Evolutionary conservation across 805 yeast species (phyloP).

Genomic region (Wickerhamiella siamensis): DNA sequence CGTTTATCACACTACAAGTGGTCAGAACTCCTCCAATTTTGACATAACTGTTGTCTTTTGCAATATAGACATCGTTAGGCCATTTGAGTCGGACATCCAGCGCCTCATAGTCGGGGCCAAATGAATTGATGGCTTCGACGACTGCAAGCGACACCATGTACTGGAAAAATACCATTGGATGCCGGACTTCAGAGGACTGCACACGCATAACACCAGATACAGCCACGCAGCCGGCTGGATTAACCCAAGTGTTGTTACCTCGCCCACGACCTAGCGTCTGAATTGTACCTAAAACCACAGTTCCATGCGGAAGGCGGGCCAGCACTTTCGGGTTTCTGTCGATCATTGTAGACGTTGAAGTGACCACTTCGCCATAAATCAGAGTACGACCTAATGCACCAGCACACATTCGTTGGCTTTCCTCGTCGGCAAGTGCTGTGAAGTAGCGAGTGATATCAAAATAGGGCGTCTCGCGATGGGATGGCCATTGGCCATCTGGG

Average conservation of each 20-base stretch:
- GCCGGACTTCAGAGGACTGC: conserved; percentile 32
- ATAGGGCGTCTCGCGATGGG: conserved; percentile 45
- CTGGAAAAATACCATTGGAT: conserved; percentile 71
- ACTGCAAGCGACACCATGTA: conserved; percentile 73
- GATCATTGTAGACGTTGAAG: conserved; percentile 70
- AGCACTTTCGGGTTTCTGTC: conserved; percentile 56
- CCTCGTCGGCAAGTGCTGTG: conserved; percentile 24
- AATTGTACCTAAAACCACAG: conserved; percentile 54
- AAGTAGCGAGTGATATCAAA: conserved; percentile 53
- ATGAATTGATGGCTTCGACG: conserved; percentile 56
- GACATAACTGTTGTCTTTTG: conserved; percentile 35
- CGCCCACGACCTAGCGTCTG: conserved; percentile 91
- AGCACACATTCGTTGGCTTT: conserved; percentile 18
- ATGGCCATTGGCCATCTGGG: conserved; percentile 32
- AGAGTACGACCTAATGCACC: conserved; percentile 42
- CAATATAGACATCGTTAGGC: conserved; percentile 88
- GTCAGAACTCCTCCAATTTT: conserved; percentile 78
- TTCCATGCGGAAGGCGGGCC: conserved; percentile 50
- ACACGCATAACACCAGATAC: conserved; percentile 55
- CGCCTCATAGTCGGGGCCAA: conserved; percentile 53
- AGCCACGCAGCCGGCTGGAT: conserved; percentile 85
- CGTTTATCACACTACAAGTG: conserved; percentile 54
- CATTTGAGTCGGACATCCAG: conserved; percentile 78
- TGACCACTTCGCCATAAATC: conserved; percentile 75
- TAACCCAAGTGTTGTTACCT: conserved; percentile 90